Evolutionary conservation across 257 asterid genomes (phyloP).

Genomic region (Nicotiana obtusifolia): DNA sequence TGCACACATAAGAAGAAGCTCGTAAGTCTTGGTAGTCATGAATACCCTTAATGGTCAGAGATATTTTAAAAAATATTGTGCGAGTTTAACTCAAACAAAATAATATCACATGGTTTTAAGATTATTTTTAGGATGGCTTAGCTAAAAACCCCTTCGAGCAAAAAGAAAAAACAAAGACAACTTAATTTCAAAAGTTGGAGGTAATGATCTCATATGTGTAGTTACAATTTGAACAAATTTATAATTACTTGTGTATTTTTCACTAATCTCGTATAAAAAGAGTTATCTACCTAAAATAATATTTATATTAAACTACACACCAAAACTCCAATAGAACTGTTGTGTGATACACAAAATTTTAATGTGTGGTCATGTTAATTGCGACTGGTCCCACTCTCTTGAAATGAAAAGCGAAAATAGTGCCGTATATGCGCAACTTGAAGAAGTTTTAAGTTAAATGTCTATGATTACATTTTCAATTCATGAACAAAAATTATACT

Average conservation of each 20-base stretch:
- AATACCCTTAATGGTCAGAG: neutral
- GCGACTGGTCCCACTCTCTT: neutral
- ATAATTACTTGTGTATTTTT: too few relatives aligned
- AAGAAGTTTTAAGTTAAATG: neutral
- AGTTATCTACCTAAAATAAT: too few relatives aligned
- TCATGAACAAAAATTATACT: neutral
- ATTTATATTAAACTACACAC: too few relatives aligned
- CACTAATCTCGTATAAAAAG: too few relatives aligned
- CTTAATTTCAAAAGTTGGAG: too few relatives aligned
- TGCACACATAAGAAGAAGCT: too few relatives aligned
- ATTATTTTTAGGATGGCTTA: neutral
- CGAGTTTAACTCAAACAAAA: neutral
- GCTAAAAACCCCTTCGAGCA: neutral
- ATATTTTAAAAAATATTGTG: neutral
- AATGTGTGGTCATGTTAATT: neutral
- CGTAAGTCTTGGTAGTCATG: too few relatives aligned
- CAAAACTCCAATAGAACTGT: too few relatives aligned
- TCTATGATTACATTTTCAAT: neutral
- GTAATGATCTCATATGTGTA: too few relatives aligned
- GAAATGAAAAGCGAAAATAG: neutral
- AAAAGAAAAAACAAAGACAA: neutral
- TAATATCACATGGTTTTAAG: neutral
- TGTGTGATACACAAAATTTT: too few relatives aligned
- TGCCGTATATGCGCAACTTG: neutral
- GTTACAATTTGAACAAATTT: too few relatives aligned